Evolutionary conservation across 2,329 filamentous ascomycete genomes (phyloP).

Genomic region (Calycina marina): DNA sequence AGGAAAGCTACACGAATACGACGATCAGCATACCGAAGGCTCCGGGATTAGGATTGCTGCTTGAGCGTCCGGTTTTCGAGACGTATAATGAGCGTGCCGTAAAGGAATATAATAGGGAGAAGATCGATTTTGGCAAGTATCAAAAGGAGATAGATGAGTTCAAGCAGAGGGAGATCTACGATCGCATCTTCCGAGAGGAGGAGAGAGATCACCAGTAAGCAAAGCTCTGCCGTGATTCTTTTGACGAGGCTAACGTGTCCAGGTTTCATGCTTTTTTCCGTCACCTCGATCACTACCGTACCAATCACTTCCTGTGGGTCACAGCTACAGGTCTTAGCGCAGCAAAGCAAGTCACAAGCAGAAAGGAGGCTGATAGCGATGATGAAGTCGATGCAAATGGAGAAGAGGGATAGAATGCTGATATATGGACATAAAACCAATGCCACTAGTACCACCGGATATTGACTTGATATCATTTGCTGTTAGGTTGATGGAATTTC

Average conservation of each 20-base stretch:
- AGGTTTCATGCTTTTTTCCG: constrained; percentile 69
- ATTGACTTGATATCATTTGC: no score
- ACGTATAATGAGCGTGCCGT: constrained; percentile 67
- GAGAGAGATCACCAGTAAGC: constrained; percentile 73
- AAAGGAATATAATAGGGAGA: constrained; percentile 45
- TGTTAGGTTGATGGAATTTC: no score
- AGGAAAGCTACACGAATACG: constrained; percentile 54
- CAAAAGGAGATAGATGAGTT: constrained; percentile 72
- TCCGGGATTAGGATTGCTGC: constrained; percentile 70
- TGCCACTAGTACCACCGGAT: no score
- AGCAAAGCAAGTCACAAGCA: constrained; percentile 31
- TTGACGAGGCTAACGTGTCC: constrained; percentile 4
- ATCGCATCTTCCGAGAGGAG: constrained; percentile 80
- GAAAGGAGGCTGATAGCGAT: constrained; percentile 4
- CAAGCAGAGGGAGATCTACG: constrained; percentile 85
- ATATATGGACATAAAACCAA: no score
- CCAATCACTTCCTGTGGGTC: constrained; percentile 60
- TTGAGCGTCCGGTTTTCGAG: constrained; percentile 86
- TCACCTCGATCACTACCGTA: constrained; percentile 61
- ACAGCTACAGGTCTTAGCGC: constrained; percentile 54
- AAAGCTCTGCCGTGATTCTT: background rate
- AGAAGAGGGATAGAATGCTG: constrained; percentile 5
- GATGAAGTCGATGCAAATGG: constrained; percentile 7
- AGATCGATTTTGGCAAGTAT: constrained; percentile 66
- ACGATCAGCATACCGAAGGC: constrained; percentile 88